Evolutionary conservation across 192 early-diverging fungal genomes (phyloP).

Genomic region (Phlyctochytrium arcticum): DNA sequence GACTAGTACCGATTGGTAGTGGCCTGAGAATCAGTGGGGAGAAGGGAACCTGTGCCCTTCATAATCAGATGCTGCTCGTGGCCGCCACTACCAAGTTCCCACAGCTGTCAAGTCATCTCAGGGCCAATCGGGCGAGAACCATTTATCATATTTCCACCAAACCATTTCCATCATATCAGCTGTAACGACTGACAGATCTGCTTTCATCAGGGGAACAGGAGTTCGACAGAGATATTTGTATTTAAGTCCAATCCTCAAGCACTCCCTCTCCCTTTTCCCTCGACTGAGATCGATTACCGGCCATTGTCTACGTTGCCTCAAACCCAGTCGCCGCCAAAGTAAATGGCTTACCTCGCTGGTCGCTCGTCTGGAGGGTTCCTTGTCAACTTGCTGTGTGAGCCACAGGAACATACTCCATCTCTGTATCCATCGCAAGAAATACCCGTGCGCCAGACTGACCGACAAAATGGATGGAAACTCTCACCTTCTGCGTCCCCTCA

Average conservation of each 20-base stretch:
- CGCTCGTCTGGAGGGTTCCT: slow-evolving; percentile 8
- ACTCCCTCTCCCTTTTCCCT: neutral
- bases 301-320: neutral
- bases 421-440: neutral
- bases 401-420: neutral
- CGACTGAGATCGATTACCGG: no score
- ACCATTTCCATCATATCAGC: neutral
- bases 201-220: neutral
- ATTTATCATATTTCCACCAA: no score
- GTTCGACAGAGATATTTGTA: neutral
- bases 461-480: no score
- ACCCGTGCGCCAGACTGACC: neutral
- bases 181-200: neutral
- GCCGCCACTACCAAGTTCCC: no score
- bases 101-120: no score
- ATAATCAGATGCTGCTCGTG: no score
- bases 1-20: no score
- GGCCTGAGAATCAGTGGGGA: no score
- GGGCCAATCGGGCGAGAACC: no score
- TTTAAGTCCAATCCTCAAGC: neutral
- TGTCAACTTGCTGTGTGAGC: slow-evolving; percentile 13
- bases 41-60: no score
- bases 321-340: neutral
- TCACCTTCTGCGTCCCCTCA: neutral
- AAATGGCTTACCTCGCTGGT: slow-evolving; percentile 4